These are phyloP conservation scores for Lecanoromycetidae sp. DNA, from an alignment of 2,329 filamentous ascomycete species.

Conservation along the genomic window DNA sequence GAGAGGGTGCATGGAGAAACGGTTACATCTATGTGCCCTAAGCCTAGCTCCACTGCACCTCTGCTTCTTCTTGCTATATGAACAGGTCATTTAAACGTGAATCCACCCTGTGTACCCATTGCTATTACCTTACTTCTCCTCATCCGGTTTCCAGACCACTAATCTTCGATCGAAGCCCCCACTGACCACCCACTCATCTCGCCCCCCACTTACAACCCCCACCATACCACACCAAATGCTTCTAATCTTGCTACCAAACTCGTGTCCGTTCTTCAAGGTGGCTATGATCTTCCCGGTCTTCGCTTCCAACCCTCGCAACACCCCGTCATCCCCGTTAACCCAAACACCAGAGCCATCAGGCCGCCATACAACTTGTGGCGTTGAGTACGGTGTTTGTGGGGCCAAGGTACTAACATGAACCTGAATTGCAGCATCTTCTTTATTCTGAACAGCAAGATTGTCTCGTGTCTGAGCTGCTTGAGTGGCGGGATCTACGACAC, in stretches of 20 bases:
- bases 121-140: neutral
- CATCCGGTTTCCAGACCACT: constrained; percentile 40
- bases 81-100: no score
- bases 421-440: constrained; percentile 47
- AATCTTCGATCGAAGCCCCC: constrained; percentile 53
- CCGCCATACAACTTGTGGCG: constrained; percentile 49
- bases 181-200: constrained; percentile 46
- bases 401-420: constrained; percentile 48
- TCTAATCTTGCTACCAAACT: constrained; percentile 45
- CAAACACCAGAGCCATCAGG: constrained; percentile 50
- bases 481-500: constrained; percentile 24
- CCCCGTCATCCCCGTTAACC: constrained; percentile 54
- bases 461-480: constrained; percentile 42
- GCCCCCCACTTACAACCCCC: constrained; percentile 20
- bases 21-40: constrained; percentile 26
- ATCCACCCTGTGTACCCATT: no score
- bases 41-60: neutral
- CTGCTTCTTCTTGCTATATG: neutral
- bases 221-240: constrained; percentile 45
- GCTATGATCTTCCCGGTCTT: constrained; percentile 45
- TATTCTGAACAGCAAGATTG: constrained; percentile 40
- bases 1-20: constrained; percentile 37
- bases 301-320: constrained; percentile 47
- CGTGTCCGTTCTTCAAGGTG: constrained; percentile 41
- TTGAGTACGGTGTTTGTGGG: constrained; percentile 53